Percentiles rank a stretch among this genome's conserved stretches.
phyloP scores from a whole-genome alignment of 2,329 filamentous ascomycete species.

The Aspergillus pseudoviridinutans region DNA sequence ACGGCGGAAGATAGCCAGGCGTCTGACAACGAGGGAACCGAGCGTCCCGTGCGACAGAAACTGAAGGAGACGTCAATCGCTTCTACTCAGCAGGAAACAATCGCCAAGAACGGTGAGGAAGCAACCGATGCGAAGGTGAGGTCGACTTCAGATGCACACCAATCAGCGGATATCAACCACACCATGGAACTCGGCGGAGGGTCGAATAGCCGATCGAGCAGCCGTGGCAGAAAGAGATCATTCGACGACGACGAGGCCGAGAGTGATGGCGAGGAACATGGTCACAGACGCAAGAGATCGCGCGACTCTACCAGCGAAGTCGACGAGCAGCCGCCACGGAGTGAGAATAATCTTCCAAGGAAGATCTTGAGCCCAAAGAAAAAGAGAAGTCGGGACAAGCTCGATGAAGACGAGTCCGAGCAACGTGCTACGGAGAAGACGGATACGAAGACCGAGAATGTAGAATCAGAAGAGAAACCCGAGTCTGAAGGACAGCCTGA shows the following conservation, averaged over 20 bases:
- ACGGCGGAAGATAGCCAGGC: constrained; percentile 25
- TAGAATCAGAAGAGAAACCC: constrained; percentile 11
- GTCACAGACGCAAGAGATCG: constrained; percentile 40
- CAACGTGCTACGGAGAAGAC: constrained; percentile 13
- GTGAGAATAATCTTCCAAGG: constrained; percentile 14
- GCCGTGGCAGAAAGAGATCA: constrained; percentile 33
- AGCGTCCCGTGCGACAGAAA: constrained; percentile 58
- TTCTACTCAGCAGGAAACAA: constrained; percentile 22
- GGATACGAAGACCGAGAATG: constrained; percentile 14
- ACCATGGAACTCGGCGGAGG: constrained; percentile 5
- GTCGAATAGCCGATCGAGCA: constrained; percentile 17
- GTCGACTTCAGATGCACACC: constrained; percentile 1
- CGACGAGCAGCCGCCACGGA: constrained; percentile 7
- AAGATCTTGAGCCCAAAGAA: constrained; percentile 37
- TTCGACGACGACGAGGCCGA: constrained; percentile 30
- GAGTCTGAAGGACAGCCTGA: constrained; percentile 34
- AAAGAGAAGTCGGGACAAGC: constrained; percentile 42
- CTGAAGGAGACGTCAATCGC: constrained; percentile 60
- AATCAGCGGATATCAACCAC: constrained; percentile 9
- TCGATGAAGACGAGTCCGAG: constrained; percentile 34
- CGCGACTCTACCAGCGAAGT: constrained; percentile 38
- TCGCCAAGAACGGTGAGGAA: neutral
- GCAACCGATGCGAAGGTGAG: neutral
- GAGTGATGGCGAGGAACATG: constrained; percentile 25
- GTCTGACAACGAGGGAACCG: constrained; percentile 43